These are phyloP conservation scores for Monilinia laxa DNA, from an alignment of 2,329 filamentous ascomycete species.

Conservation along the genomic window DNA sequence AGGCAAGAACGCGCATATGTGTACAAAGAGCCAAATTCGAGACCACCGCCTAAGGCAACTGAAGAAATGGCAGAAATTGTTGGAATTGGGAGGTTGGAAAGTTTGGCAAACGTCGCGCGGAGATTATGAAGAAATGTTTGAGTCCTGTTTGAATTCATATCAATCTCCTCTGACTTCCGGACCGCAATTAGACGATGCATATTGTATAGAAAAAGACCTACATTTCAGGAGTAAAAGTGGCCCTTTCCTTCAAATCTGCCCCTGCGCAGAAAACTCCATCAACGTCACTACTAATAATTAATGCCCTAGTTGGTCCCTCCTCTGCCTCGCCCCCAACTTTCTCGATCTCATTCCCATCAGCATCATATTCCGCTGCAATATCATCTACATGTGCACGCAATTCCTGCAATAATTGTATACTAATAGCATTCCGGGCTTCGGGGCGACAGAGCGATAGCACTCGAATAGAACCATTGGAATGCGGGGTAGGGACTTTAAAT, in stretches of 20 bases:
- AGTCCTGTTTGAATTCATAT: slow-evolving; percentile 55
- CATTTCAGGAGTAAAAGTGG: slow-evolving; percentile 75
- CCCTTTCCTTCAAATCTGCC: slow-evolving; percentile 88
- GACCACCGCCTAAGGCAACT: slow-evolving; percentile 84
- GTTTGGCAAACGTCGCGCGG: slow-evolving; percentile 69
- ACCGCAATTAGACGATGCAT: not conserved
- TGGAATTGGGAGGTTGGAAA: slow-evolving; percentile 78
- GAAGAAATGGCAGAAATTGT: slow-evolving; percentile 87
- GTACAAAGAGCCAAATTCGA: slow-evolving; percentile 93
- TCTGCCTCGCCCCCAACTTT: slow-evolving; percentile 49
- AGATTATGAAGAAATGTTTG: slow-evolving; percentile 74
- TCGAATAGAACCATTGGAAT: slow-evolving; percentile 68
- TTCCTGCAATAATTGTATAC: slow-evolving; percentile 68
- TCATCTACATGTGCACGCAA: slow-evolving; percentile 71
- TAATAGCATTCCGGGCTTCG: slow-evolving; percentile 86
- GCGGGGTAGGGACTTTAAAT: slow-evolving; percentile 18
- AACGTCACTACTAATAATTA: slow-evolving; percentile 82
- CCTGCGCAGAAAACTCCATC: slow-evolving; percentile 90
- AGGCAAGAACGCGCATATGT: slow-evolving; percentile 82
- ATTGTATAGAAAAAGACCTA: slow-evolving; percentile 41
- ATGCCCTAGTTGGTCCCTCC: slow-evolving; percentile 66
- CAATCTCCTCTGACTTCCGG: too few relatives aligned
- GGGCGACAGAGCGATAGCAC: slow-evolving; percentile 87
- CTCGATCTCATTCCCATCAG: slow-evolving; percentile 52
- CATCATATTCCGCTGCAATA: slow-evolving; percentile 63